Evolutionary conservation across 768 basidiomycete species (phyloP), one percentile per base, ranked within the genome.

Genomic region (Leccinellum rugosiceps): DNA sequence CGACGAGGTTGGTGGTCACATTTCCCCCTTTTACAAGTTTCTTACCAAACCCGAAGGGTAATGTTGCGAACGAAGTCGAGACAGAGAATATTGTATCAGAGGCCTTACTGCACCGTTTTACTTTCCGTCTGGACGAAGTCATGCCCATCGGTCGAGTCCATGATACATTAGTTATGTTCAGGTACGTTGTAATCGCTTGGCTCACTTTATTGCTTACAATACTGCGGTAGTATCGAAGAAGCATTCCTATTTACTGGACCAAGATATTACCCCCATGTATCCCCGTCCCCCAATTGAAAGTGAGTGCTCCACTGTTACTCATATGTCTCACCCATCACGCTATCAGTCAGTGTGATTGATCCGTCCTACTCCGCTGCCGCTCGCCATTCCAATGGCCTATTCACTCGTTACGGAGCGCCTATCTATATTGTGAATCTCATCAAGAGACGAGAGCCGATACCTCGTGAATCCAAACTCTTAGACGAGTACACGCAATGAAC

Each of bases 1-100:
- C 64, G 90, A 94, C 60, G 85, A 96, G 79, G 94, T 93, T 48
- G 25, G 23, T 14, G 14, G 17, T n/a, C 15, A 38, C 6, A 5
- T 19, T 35, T 7, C 7, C 6, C 19, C 1, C 17, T 13, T 46
- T 15, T 25, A 2, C 10, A 14, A 1, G 19, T n/a, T n/a, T n/a
- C n/a, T 62, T 32, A 60, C 41, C 32, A 15, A 23, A 9, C 13
- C 31, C 38, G 38, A 59, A 97, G 94, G 97, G 97, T 3, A 93
- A 95, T 68, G 96, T 98, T 9, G 96, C 96, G 3, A 99, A 99
- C 68, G 97, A 98, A 72, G 97, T 99, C 2, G 97, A 99, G 74
- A 97, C 94, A 0, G 97, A 99, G 70, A 97, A 99, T 67, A 96
- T 99, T 51, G 92, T 96, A 0, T 90, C 88, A 8, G 94, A 96